Conservation (phyloP, 768 basidiomycete genomes). For the Rhizopogon vinicolor region DNA sequence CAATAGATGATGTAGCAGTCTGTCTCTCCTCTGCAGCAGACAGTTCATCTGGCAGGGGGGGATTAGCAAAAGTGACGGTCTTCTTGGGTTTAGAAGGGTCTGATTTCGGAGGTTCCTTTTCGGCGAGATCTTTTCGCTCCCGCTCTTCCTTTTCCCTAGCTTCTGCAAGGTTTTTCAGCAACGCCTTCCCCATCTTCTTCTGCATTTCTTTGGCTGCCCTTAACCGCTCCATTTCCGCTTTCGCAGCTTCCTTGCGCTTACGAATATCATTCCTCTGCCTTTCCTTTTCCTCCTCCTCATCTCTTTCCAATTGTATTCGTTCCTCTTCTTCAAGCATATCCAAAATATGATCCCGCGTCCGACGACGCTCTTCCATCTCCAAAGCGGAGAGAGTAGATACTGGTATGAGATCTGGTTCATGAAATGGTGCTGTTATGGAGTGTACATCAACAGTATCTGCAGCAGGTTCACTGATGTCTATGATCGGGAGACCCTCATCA, state of each 20-base stretch:
- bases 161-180: conserved; percentile 41
- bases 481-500: conserved; percentile 75
- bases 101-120: conserved; percentile 16
- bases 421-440: conserved; percentile 14
- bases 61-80: conserved; percentile 59
- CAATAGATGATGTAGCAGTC: conserved; percentile 10
- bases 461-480: conserved; percentile 68
- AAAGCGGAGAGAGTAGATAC: conserved; percentile 39
- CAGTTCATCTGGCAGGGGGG: conserved; percentile 16
- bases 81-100: conserved; percentile 45
- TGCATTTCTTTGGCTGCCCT: conserved; percentile 48
- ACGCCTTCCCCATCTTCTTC: conserved; percentile 74
- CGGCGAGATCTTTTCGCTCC: conserved; percentile 25
- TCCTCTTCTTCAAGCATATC: conserved; percentile 74
- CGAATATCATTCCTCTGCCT: conserved; percentile 42
- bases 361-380: conserved; percentile 46
- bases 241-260: conserved; percentile 46
- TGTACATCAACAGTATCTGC: conserved; percentile 13
- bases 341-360: conserved; percentile 61
- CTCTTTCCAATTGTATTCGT: conserved; percentile 35
- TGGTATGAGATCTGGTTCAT: conserved; percentile 44
- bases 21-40: conserved; percentile 11
- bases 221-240: conserved; percentile 34
- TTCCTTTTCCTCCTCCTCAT: conserved; percentile 36
- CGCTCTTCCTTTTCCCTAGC: conserved; percentile 35